Evolutionary conservation across 208 protist genomes (phyloP).

Genomic region (Trypanosoma vivax): DNA sequence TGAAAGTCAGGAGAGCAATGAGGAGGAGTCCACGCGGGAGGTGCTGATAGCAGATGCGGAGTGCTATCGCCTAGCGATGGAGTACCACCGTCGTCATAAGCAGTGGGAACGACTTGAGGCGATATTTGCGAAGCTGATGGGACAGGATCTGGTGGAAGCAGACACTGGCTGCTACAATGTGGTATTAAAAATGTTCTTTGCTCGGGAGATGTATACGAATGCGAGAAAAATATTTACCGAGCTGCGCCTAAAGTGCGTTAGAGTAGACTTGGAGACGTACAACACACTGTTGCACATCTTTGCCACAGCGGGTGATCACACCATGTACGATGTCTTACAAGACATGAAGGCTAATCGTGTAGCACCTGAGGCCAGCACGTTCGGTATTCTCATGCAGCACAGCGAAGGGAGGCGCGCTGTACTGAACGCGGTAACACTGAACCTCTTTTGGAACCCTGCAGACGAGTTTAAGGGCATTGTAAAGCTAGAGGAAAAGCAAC

Average conservation of each 20-base stretch:
- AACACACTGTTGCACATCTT: slow-evolving; percentile 77
- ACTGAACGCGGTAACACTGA: slow-evolving; percentile 23
- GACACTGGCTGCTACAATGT: slow-evolving; percentile 53
- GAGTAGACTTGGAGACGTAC: slow-evolving; percentile 51
- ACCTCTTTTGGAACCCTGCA: slow-evolving; percentile 38
- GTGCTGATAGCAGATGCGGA: slow-evolving; percentile 22
- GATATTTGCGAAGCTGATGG: slow-evolving; percentile 64
- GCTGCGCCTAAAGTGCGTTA: slow-evolving; percentile 57
- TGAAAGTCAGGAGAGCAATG: no score
- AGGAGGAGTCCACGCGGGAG: no score
- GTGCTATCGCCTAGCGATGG: slow-evolving; percentile 56
- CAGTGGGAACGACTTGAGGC: slow-evolving; percentile 34
- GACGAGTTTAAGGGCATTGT: slow-evolving; percentile 6
- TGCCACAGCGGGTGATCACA: slow-evolving; percentile 23
- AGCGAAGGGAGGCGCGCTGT: slow-evolving; percentile 44
- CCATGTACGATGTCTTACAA: slow-evolving; percentile 66
- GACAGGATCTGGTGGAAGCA: slow-evolving; percentile 37
- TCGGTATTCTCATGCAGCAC: slow-evolving; percentile 65
- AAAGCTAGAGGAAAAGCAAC: background rate
- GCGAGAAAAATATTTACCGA: slow-evolving; percentile 65
- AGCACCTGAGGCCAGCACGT: slow-evolving; percentile 42
- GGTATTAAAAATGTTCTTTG: slow-evolving; percentile 50
- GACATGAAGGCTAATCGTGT: slow-evolving; percentile 75
- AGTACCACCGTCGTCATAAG: slow-evolving; percentile 44
- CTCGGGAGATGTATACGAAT: slow-evolving; percentile 22